Evolutionary conservation across 306 rosid genomes (phyloP).

Genomic region (Prunus padus): DNA sequence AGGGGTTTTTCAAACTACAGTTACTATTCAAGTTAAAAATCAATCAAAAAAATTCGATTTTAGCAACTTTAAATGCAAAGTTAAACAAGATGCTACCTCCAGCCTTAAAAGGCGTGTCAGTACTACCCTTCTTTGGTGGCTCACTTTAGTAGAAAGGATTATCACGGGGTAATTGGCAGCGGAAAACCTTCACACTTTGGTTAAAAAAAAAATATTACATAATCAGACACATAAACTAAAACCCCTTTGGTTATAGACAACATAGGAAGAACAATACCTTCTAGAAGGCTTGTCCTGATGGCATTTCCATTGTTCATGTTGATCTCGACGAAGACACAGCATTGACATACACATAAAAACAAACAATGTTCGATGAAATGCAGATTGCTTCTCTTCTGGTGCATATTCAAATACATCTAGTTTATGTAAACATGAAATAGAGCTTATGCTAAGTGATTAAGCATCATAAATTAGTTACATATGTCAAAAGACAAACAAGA

Average conservation of each 20-base stretch:
- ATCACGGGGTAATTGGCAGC: constrained; percentile 56
- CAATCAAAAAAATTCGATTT: no score
- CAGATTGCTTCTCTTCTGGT: constrained; percentile 54
- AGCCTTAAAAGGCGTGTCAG: constrained; percentile 39
- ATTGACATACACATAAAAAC: constrained; percentile 82
- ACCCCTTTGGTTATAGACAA: not conserved
- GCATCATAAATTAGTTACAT: no score
- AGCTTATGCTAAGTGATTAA: no score
- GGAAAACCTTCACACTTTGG: constrained; percentile 82
- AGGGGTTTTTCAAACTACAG: constrained; percentile 30
- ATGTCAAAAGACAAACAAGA: no score
- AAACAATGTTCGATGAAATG: constrained; percentile 77
- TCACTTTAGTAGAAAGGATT: constrained; percentile 78
- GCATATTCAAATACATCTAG: no score
- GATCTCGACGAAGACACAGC: constrained; percentile 82
- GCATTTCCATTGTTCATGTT: constrained; percentile 80
- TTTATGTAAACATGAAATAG: no score
- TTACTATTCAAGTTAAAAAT: constrained; percentile 39
- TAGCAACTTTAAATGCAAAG: not conserved
- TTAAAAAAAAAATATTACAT: constrained; percentile 24
- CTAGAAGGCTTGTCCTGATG: constrained; percentile 51
- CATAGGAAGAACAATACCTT: constrained; percentile 44
- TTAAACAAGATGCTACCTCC: constrained; percentile 52
- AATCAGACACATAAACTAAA: constrained; percentile 23
- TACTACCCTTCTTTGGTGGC: constrained; percentile 46